Percentiles rank a stretch among this genome's conserved stretches.
Conservation (phyloP, 208 protist genomes). For the Crithidia brevicula region DNA sequence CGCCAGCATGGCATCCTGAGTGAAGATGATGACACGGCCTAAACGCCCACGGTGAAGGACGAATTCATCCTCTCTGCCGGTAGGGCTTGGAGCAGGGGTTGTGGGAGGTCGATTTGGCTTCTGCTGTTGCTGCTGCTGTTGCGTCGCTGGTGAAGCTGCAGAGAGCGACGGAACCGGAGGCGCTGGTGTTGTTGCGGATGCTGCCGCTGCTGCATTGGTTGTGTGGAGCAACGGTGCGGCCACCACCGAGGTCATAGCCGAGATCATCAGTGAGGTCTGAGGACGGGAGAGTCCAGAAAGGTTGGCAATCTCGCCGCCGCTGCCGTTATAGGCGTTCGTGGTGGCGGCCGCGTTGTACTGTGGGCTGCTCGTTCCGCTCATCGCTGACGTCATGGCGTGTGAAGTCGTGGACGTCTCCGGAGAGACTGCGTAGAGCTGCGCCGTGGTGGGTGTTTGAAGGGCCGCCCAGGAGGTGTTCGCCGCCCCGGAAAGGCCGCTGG, state of each 20-base stretch:
- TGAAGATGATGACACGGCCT: slow-evolving; percentile 73
- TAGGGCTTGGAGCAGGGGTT: neutral
- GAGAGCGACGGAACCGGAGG: neutral
- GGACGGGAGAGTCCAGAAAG: neutral
- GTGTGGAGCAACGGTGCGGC: neutral
- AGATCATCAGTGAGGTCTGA: neutral
- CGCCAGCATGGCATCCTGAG: slow-evolving; percentile 52
- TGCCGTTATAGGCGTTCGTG: neutral
- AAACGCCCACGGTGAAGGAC: slow-evolving; percentile 27
- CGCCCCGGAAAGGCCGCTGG: no score
- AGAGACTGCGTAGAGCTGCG: neutral
- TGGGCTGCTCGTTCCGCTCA: neutral
- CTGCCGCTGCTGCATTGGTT: neutral
- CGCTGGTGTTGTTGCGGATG: neutral
- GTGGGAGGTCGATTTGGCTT: neutral
- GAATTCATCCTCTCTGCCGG: slow-evolving; percentile 30
- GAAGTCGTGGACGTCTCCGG: slow-evolving; percentile 3
- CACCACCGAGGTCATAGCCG: neutral
- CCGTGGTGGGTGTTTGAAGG: neutral
- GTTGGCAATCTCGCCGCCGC: neutral
- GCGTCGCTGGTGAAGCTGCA: neutral
- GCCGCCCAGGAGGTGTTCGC: neutral
- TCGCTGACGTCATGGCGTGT: neutral
- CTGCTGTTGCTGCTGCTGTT: neutral
- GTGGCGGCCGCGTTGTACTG: neutral